Evolutionary conservation across 768 basidiomycete species (phyloP).

Genomic region (Pleurotus citrinopileatus): DNA sequence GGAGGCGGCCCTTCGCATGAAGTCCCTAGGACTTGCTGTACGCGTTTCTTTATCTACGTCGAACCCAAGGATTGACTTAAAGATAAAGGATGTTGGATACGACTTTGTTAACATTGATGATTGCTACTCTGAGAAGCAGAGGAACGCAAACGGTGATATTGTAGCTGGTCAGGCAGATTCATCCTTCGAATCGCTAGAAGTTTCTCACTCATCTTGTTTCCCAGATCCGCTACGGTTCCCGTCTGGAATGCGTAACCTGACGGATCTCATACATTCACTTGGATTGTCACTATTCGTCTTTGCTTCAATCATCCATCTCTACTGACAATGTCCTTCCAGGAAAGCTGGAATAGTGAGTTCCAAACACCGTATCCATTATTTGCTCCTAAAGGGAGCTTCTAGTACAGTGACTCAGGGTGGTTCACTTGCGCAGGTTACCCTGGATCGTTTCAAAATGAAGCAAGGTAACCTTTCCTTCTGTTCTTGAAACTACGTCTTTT

Average conservation of each 20-base stretch:
- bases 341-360: conserved; percentile 60
- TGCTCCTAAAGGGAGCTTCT: not conserved
- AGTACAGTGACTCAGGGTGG: conserved; percentile 73
- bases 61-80: no score
- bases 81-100: conserved; percentile 64
- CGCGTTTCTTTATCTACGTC: no score
- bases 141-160: conserved; percentile 50
- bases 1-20: not conserved
- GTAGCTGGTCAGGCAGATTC: conserved; percentile 55
- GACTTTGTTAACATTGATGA: conserved; percentile 61
- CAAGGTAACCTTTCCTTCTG: conserved; percentile 32
- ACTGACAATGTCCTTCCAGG: conserved; percentile 29
- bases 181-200: no score
- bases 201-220: not conserved
- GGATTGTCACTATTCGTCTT: conserved; percentile 44
- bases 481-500: not conserved
- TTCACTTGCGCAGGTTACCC: conserved; percentile 64
- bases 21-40: not conserved
- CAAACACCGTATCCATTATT: not conserved
- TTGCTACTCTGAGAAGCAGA: conserved; percentile 59
- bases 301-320: not conserved
- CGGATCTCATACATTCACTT: conserved; percentile 50
- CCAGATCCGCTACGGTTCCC: conserved; percentile 51
- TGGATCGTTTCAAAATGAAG: conserved; percentile 64
- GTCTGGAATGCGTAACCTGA: conserved; percentile 55